Percentiles rank a stretch among this genome's conserved stretches.
These are phyloP conservation scores for Carex littledalei DNA, from an alignment of 176 grass and related monocot genomes.

Conservation along the genomic window DNA sequence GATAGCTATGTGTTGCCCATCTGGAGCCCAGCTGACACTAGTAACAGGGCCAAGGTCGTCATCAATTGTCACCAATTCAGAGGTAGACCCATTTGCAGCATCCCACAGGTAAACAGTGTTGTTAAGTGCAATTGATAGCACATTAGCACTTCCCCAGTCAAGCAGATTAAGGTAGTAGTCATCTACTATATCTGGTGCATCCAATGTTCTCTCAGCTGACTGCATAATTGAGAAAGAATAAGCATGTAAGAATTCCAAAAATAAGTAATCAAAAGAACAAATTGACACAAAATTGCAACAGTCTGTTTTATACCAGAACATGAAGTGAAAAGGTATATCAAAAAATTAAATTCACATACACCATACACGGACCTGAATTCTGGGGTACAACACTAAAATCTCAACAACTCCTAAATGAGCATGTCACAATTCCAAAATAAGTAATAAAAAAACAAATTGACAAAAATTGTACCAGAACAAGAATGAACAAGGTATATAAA, in stretches of 20 bases:
- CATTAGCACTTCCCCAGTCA: conserved; percentile 51
- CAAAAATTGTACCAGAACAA: too few species aligned
- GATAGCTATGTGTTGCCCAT: conserved; percentile 44
- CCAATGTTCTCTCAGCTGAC: conserved; percentile 41
- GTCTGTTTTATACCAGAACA: not conserved
- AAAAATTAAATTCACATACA: not conserved
- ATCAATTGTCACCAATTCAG: conserved; percentile 41
- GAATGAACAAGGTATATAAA: too few species aligned
- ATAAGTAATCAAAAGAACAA: not conserved
- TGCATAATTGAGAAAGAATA: conserved; percentile 20
- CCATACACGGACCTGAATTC: not conserved
- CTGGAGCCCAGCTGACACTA: conserved; percentile 48
- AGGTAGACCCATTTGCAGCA: conserved; percentile 31
- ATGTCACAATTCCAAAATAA: too few species aligned
- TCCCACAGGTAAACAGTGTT: conserved; percentile 60
- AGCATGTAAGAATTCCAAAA: conserved; percentile 3
- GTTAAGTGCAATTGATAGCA: conserved; percentile 43
- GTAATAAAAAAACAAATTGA: too few species aligned
- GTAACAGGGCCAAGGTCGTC: conserved; percentile 46
- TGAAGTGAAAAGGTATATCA: not conserved
- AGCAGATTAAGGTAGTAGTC: conserved; percentile 59
- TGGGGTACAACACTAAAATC: not conserved
- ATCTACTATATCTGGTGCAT: conserved; percentile 47
- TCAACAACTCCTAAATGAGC: not conserved
- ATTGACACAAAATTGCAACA: not conserved